Base-by-base conservation (phyloP, 129 eudicot species). In the Sambucus nigra region DNA sequence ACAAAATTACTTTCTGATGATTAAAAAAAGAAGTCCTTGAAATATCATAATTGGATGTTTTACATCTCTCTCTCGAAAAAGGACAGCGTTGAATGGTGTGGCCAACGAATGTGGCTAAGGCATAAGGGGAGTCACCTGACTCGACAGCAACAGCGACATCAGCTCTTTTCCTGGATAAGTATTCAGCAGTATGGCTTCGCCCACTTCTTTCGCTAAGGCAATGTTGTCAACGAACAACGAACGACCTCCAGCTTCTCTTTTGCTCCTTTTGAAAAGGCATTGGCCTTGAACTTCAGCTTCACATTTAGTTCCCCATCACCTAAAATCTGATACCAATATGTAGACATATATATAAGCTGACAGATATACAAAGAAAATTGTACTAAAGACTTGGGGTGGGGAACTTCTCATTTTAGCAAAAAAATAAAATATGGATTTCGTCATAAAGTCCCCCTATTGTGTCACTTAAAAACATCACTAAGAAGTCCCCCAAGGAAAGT, bases 201-300 rank as follows among this genome's bases (percentile, higher is more conserved):
- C 94, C 94, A 88, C 72, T 88, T 88, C 91, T 83, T 83, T 53
- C 91, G 58, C 12, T 91, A 89, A 1, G 96, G 96, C 44, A 88
- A 64, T 27, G 78, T 76, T 0, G 94, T 88, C 42, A 88, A 76
- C 1, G 87, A 71, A 69, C 91, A 88, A 16, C 96, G 94, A 1
- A 75, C 83, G 17, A 89, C 87, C 53, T 83, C 94, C 7, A 88
- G 96, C 77, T 88, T 88, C 75, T 83, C 96, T 54, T 77, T 83
- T 19, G 94, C 91, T 49, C 79, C 76, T 47, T 85, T 67, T 28
- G 96, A 83, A 68, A 83, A 88, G 52, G 96, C 96, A 14, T 89
- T 84, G 4, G 96, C 96, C 70, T 88, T 88, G 61, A 80, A 83
- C 33, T 70, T 80, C 59, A 88, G 73, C 64, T 88, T 83, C 60